Conservation (phyloP, 352 stramenopile genomes). For the Globisporangium uncinulatum region DNA sequence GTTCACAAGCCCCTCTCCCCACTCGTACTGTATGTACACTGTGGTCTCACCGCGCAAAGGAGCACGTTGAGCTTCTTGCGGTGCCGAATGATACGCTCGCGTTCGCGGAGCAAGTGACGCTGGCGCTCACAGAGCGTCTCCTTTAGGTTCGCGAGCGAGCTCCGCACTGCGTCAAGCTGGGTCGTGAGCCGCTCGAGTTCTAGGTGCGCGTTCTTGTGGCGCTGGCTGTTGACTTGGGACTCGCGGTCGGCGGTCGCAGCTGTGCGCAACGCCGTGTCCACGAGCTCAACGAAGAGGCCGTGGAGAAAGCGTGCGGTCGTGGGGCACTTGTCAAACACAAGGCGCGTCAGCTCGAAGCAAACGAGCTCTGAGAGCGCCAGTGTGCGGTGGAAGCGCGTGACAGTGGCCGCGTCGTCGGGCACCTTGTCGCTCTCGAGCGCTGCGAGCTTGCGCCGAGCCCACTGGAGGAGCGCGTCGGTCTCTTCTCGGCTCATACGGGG, state of each 20-base stretch:
- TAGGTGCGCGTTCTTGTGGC: conserved; percentile 32
- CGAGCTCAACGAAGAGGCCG: conserved; percentile 35
- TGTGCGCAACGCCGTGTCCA: conserved; percentile 19
- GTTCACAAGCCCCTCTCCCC: neutral
- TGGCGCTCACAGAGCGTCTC: conserved; percentile 30
- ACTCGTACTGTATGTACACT: neutral
- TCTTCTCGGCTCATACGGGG: conserved; percentile 25
- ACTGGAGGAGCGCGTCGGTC: conserved; percentile 26
- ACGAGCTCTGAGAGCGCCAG: conserved; percentile 29
- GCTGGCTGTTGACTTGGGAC: conserved; percentile 28
- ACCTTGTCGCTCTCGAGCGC: neutral
- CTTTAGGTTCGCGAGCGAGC: conserved; percentile 23
- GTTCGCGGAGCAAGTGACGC: conserved; percentile 27
- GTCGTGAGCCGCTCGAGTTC: conserved; percentile 26
- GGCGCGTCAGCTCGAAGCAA: conserved; percentile 35
- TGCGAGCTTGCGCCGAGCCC: conserved; percentile 17
- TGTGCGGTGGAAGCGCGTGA: conserved; percentile 14
- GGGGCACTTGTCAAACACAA: conserved; percentile 58
- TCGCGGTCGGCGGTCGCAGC: conserved; percentile 31
- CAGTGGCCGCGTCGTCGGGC: neutral
- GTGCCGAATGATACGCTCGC: conserved; percentile 41
- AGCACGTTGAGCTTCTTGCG: conserved; percentile 46
- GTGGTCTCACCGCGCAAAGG: conserved; percentile 23
- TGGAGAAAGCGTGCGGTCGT: conserved; percentile 46
- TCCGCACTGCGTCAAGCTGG: conserved; percentile 17